phyloP scores from a whole-genome alignment of 495 filamentous ascomycete genomes.

The Neurospora sp. region DNA sequence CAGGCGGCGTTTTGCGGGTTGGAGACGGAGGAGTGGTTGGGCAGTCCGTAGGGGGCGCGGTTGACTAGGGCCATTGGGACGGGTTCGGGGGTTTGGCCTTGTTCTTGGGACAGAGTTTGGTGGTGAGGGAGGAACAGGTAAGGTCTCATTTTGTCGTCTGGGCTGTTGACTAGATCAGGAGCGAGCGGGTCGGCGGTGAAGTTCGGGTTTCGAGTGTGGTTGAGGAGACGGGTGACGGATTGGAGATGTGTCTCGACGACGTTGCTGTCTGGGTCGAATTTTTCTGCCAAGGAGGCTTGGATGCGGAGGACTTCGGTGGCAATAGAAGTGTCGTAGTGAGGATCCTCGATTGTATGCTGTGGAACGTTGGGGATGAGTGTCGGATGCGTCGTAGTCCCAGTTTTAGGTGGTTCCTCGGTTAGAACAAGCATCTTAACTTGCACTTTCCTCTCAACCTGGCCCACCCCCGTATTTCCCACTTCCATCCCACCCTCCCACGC shows the following conservation, averaged over 20 bases:
- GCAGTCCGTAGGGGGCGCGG: slow-evolving; percentile 53
- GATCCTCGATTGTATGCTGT: slow-evolving; percentile 46
- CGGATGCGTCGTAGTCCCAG: neutral
- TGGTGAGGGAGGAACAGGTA: slow-evolving; percentile 30
- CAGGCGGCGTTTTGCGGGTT: slow-evolving; percentile 66
- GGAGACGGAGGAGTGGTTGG: slow-evolving; percentile 46
- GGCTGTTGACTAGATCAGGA: slow-evolving; percentile 32
- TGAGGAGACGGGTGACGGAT: slow-evolving; percentile 53
- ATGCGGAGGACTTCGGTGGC: slow-evolving; percentile 48
- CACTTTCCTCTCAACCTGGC: neutral
- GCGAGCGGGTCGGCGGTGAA: slow-evolving; percentile 37
- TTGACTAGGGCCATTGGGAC: slow-evolving; percentile 66
- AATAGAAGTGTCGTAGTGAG: slow-evolving; percentile 54
- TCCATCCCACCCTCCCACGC: slow-evolving; percentile 9
- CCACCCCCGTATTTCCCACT: neutral
- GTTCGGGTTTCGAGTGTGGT: slow-evolving; percentile 46
- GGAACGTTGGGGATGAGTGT: slow-evolving; percentile 28
- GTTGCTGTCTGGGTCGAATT: slow-evolving; percentile 8
- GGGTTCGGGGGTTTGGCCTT: slow-evolving; percentile 36
- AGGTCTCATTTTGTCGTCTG: slow-evolving; percentile 49
- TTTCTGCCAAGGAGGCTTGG: slow-evolving; percentile 42
- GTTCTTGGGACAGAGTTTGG: slow-evolving; percentile 14
- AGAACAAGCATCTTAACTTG: neutral
- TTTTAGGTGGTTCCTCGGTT: neutral
- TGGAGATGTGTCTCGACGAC: slow-evolving; percentile 38